These are phyloP conservation scores for Colletotrichum acutatum DNA, from an alignment of 2,329 filamentous ascomycete genomes.

Conservation along the genomic window DNA sequence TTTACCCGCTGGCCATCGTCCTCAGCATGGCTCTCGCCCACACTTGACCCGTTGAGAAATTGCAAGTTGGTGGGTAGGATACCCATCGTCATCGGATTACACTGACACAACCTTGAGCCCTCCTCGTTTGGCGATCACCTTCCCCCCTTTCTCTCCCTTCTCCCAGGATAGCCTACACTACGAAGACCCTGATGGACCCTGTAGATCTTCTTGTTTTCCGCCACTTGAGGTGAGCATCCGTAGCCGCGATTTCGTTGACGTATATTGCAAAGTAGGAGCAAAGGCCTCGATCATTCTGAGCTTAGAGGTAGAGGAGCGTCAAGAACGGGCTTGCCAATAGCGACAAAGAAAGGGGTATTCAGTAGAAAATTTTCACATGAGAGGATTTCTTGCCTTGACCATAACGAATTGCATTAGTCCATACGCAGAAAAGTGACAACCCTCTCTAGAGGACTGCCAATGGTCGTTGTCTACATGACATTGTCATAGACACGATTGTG, in stretches of 20 bases:
- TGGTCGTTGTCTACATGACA: neutral
- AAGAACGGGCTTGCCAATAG: neutral
- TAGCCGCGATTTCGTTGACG: neutral
- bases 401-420: slow-evolving; percentile 12
- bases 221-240: neutral
- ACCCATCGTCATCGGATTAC: too few species aligned
- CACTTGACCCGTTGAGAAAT: too few species aligned
- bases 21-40: too few species aligned
- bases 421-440: neutral
- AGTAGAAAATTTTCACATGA: neutral
- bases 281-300: neutral
- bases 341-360: neutral
- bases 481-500: neutral
- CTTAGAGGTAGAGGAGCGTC: neutral
- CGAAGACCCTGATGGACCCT: neutral
- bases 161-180: too few species aligned
- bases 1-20: too few species aligned
- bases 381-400: neutral
- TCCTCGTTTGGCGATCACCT: too few species aligned
- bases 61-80: too few species aligned
- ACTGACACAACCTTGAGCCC: too few species aligned
- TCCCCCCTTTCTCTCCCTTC: too few species aligned
- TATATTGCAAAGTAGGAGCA: neutral
- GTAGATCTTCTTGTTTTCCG: neutral
- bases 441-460: neutral